These are phyloP conservation scores for Metschnikowia colocasiae DNA, from an alignment of 805 yeast genomes.

Conservation along the genomic window DNA sequence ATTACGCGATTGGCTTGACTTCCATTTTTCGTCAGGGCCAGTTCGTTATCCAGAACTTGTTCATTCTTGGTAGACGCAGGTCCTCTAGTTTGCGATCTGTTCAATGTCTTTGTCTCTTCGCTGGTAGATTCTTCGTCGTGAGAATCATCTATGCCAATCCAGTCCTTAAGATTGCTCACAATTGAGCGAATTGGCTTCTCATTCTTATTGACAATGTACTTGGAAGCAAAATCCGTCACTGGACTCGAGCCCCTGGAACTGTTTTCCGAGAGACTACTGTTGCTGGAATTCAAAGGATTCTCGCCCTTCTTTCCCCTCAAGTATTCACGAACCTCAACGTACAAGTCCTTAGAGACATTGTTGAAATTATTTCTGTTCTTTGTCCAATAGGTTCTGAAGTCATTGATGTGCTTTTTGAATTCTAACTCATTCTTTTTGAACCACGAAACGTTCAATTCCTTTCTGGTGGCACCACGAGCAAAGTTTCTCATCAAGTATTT, in stretches of 20 bases:
- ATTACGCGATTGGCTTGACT: not conserved
- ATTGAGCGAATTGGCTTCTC: conserved; percentile 28
- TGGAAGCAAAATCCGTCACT: conserved; percentile 63
- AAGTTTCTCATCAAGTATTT: conserved; percentile 95
- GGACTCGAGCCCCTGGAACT: conserved; percentile 43
- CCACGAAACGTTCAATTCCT: conserved; percentile 96
- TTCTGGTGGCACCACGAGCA: conserved; percentile 95
- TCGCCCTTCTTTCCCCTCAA: conserved; percentile 46
- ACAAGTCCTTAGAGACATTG: conserved; percentile 74
- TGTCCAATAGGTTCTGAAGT: conserved; percentile 82
- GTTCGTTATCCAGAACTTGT: not conserved
- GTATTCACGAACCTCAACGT: conserved; percentile 79
- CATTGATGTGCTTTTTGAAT: conserved; percentile 82
- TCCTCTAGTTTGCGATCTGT: not conserved
- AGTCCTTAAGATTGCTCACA: conserved; percentile 40
- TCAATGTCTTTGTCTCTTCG: conserved; percentile 17
- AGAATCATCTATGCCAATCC: conserved; percentile 35
- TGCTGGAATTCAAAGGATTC: conserved; percentile 14
- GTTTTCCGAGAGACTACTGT: conserved; percentile 24
- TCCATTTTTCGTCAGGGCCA: not conserved
- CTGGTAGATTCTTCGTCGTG: conserved; percentile 29
- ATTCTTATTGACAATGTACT: conserved; percentile 56
- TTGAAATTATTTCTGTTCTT: conserved; percentile 65
- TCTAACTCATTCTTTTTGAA: conserved; percentile 94
- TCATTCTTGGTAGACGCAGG: not conserved